Base-by-base conservation (phyloP, 2,329 filamentous ascomycete genomes). In the Macrophomina phaseolina region DNA sequence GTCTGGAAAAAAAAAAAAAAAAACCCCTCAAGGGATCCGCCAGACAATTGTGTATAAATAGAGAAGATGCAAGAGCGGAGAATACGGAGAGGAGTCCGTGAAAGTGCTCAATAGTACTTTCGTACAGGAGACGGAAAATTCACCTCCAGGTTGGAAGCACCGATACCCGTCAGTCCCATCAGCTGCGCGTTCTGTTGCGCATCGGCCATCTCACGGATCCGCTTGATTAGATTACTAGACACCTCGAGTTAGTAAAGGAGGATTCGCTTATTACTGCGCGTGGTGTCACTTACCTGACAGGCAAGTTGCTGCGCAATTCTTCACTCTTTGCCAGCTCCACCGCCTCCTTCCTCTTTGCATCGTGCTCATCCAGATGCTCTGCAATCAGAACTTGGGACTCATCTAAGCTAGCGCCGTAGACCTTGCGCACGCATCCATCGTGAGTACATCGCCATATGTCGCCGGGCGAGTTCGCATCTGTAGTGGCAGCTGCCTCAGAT, bases 371-470 rank as follows among this genome's bases (percentile, higher is more conserved):
- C 69, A 89, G 85, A 73, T 93, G 90, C 56, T 85, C 80, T 18
- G 81, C 81, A 53, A 92, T 89, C 9, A 86, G 78, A 4, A 81
- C 78, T 67, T 86, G 84, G 30, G 86, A 86, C 0, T 83, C 81
- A 3, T 83, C 77, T 49, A 85, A 82, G 52, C 87, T 84, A n/a
- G 87, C 87, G 2, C 83, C 84, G 68, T 89, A 88, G 11, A 92
- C 87, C 48, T 89, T 82, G 70, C 88, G 88, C 45, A 79, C 79
- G 72, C 90, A 93, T 30, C 85, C 88, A 11, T 87, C 85, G 68
- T 90, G 83, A 4, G 85, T 84, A 72, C 90, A 93, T 1, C 80
- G 81, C 90, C 90, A 93, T 0, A 87, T 87, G 64, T 89, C 85
- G 67, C 87, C 83, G 0, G 87, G 85, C 0, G 86, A 88, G 40